phyloP scores from a whole-genome alignment of 768 basidiomycete genomes.

The Russula vinacea region DNA sequence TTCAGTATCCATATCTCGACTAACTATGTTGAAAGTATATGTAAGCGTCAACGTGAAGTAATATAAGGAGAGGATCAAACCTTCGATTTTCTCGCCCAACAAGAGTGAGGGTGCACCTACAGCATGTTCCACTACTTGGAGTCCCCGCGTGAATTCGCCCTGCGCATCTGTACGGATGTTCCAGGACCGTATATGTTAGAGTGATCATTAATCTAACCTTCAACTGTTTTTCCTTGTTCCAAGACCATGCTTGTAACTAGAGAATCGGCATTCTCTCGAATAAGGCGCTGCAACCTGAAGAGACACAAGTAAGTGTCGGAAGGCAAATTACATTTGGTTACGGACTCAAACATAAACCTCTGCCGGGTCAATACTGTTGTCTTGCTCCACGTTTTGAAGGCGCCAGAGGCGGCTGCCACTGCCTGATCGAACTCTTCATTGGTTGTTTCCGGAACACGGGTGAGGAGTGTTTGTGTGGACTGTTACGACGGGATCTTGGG shows the following conservation, averaged over 20 bases:
- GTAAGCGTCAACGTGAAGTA: background rate
- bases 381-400: conserved; percentile 85
- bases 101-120: conserved; percentile 77
- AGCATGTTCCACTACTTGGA: conserved; percentile 84
- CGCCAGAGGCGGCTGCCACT: conserved; percentile 76
- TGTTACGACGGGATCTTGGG: conserved; percentile 35
- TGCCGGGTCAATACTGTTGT: conserved; percentile 85
- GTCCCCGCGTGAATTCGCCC: conserved; percentile 88
- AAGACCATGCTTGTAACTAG: conserved; percentile 87
- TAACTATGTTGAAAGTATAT: conserved; percentile 47
- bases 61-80: conserved; percentile 40
- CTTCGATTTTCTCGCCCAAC: conserved; percentile 91
- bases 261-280: conserved; percentile 81
- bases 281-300: conserved; percentile 77
- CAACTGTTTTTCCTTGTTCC: conserved; percentile 93
- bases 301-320: conserved; percentile 8
- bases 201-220: conserved; percentile 47
- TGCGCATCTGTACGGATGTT: conserved; percentile 65
- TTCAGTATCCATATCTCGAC: conserved; percentile 95
- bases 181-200: background rate
- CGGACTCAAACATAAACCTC: conserved; percentile 83
- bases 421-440: conserved; percentile 76
- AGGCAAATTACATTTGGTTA: conserved; percentile 23
- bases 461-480: conserved; percentile 89
- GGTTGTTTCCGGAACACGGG: conserved; percentile 88